Evolutionary conservation across 2,329 filamentous ascomycete genomes (phyloP), one percentile per base, ranked within the genome.

Genomic region (Penicillium sp.): DNA sequence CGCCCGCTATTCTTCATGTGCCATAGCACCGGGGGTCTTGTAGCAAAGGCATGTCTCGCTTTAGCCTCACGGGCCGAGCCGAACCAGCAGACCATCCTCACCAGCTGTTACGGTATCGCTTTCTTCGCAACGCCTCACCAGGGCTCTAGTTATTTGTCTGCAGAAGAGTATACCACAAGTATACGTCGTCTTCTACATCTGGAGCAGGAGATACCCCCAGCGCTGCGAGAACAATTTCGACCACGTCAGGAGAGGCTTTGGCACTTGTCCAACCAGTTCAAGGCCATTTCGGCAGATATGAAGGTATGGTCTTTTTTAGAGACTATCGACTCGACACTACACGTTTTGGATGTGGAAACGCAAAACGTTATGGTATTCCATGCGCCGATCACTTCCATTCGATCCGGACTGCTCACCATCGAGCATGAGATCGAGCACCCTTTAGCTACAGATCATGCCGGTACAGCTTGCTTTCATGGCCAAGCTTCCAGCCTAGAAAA

Each of bases 261-360:
- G 6, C 73, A 72, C 38, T 59, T 73, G 76, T 43, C 85, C 16
- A 79, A 84, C 3, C 74, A 77, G 39, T 86, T 86, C 61, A 77
- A 77, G 44, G 74, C 80, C 3, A 76, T 83, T 5, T 78, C 82
- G 0, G 79, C 79, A 33, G 84, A 86, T 51, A 73, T 85, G 46
- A 79, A 78, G 6, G 74, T 86, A 12, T 86, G 83, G 82, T 84
- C 82, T 0, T 81, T 85, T 38, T 82, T 85, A 53, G 84, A 86
- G 60, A 86, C 82, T 0, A 76, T 82, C 7, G 83, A 85, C 63
- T 85, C 83, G 0, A 76, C 78, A 0, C 70, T 85, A 4, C 80
- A 79, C 0, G 78, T 70, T 6, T 63, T 70, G 9, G 66, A 68
- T 38, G 62, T 67, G 0, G 64, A 71, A 3, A 64, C 66, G 1